These are phyloP conservation scores for Gynostemma pentaphyllum DNA, from an alignment of 306 rosid genomes.

Conservation along the genomic window DNA sequence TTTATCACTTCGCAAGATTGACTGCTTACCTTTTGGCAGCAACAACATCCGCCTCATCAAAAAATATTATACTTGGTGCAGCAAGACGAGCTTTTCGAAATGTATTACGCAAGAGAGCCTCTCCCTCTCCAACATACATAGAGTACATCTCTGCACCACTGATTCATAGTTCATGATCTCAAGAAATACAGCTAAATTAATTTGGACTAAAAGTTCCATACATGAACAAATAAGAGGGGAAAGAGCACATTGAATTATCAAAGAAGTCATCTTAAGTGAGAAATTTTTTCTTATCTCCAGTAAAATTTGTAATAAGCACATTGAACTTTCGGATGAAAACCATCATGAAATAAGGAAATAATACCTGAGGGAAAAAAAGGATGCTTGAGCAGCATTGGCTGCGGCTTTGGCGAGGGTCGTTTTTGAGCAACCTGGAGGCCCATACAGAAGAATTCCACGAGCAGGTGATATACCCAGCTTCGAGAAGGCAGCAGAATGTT, in stretches of 20 bases:
- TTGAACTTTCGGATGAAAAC: neutral
- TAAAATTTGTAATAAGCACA: neutral
- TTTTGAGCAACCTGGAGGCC: conserved; percentile 97
- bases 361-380: conserved; percentile 89
- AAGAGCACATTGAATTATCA: neutral
- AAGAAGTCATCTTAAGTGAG: neutral
- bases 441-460: conserved; percentile 88
- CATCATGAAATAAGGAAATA: neutral
- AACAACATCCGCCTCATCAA: conserved; percentile 86
- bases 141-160: conserved; percentile 92
- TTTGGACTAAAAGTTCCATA: neutral
- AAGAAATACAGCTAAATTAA: neutral
- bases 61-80: conserved; percentile 81
- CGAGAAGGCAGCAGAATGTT: conserved; percentile 48
- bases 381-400: conserved; percentile 84
- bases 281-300: neutral
- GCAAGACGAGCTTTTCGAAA: conserved; percentile 83
- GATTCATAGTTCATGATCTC: conserved; percentile 26
- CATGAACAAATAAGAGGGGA: neutral
- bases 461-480: conserved; percentile 81
- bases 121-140: conserved; percentile 95
- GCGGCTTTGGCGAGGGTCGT: conserved; percentile 96
- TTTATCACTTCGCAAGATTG: neutral
- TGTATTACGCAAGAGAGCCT: conserved; percentile 70
- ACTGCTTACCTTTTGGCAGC: conserved; percentile 77